Base-by-base conservation (phyloP, 2,329 filamentous ascomycete species). In the Cyphellophora attinorum region DNA sequence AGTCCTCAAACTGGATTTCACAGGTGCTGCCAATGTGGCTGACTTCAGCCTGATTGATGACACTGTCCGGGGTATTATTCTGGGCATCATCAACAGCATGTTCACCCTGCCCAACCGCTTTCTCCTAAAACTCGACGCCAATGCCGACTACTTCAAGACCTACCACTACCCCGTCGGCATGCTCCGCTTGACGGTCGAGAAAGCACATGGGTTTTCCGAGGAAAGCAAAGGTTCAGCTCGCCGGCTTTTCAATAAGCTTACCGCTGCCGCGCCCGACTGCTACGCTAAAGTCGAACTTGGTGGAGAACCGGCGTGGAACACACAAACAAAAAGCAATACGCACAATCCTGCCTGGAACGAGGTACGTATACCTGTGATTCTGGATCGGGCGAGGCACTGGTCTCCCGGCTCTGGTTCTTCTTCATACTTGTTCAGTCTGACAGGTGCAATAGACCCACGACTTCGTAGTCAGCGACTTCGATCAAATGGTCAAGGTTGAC, bases 81-180 rank as follows among this genome's bases (percentile, higher is more conserved):
- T 42, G 8, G 40, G 40, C 38, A 42, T 42, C 34, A 42, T 42
- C 40, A 42, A 42, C 37, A 40, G 37, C 37, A 42, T 42, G 40
- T 42, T 42, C 27, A 42, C 40, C 14, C 37, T 42, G 18, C 40
- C 40, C 37, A 42, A 42, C 34, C 37, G 40, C 18, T 40, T 40
- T 34, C 40, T 42, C 30, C 29, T 42, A 29, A 53, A 61, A 42
- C 50, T 63, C 13, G 48, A 51, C 17, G 57, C 52, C 4, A 51
- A 65, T 31, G 32, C 45, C 10, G 40, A 48, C 19, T 62, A 61
- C 37, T 52, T 64, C 34, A 29, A 42, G 32, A 40, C 37, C 33
- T 42, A 33, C 40, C 40, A 42, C 17, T 40, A 42, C 23, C 40
- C 40, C 21, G 21, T 42, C 31, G 40, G 40, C 34, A 42, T 42